phyloP scores from a whole-genome alignment of 495 filamentous ascomycete genomes.

The Talaromyces thailandensis region DNA sequence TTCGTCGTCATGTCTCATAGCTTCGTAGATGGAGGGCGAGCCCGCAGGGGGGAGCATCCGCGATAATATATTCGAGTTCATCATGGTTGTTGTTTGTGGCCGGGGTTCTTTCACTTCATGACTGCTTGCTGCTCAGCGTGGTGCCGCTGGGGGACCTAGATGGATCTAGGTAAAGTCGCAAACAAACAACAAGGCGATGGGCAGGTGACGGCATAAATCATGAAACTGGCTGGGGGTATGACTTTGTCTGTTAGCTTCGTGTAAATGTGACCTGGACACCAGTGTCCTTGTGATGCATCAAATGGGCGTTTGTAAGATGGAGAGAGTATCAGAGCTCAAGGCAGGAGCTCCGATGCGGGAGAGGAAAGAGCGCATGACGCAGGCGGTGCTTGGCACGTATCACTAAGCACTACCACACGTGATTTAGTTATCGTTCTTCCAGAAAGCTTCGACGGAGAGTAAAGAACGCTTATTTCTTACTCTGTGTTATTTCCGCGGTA shows the following conservation, averaged over 20 bases:
- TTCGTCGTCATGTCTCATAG: conserved; percentile 53
- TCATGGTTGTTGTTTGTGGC: conserved; percentile 34
- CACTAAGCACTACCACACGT: neutral
- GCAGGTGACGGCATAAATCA: neutral
- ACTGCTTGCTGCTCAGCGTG: neutral
- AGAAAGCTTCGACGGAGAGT: neutral
- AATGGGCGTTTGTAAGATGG: neutral
- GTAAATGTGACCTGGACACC: neutral
- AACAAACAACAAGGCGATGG: neutral
- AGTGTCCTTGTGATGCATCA: neutral
- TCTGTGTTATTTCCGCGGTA: neutral
- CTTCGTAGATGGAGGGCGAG: conserved; percentile 63
- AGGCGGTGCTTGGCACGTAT: neutral
- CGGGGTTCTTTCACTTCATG: conserved; percentile 2
- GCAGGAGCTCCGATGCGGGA: neutral
- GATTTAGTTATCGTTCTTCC: neutral
- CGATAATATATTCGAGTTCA: conserved; percentile 73
- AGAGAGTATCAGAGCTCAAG: neutral
- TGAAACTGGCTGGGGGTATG: neutral
- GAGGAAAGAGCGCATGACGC: conserved; percentile 2
- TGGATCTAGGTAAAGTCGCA: neutral
- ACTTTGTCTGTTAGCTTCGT: neutral
- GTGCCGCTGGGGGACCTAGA: neutral
- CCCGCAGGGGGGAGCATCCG: conserved; percentile 58
- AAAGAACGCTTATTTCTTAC: neutral